Evolutionary conservation across 2,329 filamentous ascomycete genomes (phyloP).

Genomic region (Fusarium camptoceras): DNA sequence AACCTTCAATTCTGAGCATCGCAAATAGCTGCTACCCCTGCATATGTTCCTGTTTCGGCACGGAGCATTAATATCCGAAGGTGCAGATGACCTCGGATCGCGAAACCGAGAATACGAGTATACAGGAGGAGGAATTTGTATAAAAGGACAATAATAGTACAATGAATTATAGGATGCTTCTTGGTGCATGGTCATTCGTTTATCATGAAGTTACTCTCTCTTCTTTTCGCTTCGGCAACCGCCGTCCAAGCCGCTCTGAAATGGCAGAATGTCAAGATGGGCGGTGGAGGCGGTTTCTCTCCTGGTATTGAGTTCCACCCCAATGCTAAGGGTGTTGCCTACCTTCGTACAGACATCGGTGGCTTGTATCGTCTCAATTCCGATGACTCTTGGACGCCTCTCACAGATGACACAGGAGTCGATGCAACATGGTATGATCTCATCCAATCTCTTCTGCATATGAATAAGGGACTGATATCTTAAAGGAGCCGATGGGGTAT

Average conservation of each 20-base stretch:
- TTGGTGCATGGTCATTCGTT: not conserved
- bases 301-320: slow-evolving; percentile 40
- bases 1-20: not conserved
- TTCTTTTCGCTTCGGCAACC: slow-evolving; percentile 20
- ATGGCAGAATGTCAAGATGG: slow-evolving; percentile 37
- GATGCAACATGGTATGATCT: slow-evolving; percentile 19
- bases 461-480: not conserved
- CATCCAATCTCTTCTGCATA: fast-evolving
- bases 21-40: not conserved
- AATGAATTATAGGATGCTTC: not conserved
- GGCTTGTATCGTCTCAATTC: slow-evolving; percentile 36
- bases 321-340: slow-evolving; percentile 31
- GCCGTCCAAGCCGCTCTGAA: slow-evolving; percentile 20
- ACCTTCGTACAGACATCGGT: slow-evolving; percentile 36
- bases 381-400: slow-evolving; percentile 36
- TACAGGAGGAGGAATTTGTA: fast-evolving
- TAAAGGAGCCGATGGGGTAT: slow-evolving; percentile 66
- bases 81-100: not conserved
- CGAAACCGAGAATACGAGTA: not conserved
- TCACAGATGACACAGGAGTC: slow-evolving; percentile 27
- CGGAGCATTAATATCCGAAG: slow-evolving; percentile 2
- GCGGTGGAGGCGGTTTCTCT: slow-evolving; percentile 32
- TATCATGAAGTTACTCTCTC: slow-evolving; percentile 24
- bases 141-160: not conserved
- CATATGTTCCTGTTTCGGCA: not conserved